Base-by-base conservation (phyloP, 257 asterid species). In the Nicotiana benthamiana region DNA sequence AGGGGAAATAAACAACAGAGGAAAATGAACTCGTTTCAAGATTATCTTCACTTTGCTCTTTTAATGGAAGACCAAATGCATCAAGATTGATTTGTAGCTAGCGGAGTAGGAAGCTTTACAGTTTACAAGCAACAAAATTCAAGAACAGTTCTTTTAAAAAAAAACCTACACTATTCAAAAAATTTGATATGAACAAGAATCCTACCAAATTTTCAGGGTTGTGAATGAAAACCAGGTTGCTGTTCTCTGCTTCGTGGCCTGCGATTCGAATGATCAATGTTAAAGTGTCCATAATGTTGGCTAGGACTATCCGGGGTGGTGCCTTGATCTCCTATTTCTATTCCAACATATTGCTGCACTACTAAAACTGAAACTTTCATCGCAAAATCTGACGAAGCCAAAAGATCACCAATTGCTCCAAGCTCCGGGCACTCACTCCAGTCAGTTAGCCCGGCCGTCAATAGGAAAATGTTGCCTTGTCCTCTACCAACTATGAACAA, bases 341-440 rank as follows among this genome's bases (percentile, higher is more conserved):
- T 80, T 57, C 97, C 96, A n/a, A 88, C 88, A 51, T 94, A 92
- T 74, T 96, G 99, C 68, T 96, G 98, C 84, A 96, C 90, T 24
- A 96, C 97, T 51, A 96, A 81, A 15, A 94, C 99, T 16, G 99
- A 94, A 79, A 82, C 92, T 1, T 91, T 87, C 28, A 96, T 90
- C 0, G 91, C 93, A 27, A 94, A 96, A 82, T 96, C 99, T 24
- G 97, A 89, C 3, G 99, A 94, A 2, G 98, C 97, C 60, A 96
- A 52, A 20, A 96, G 28, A 84, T 96, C 99, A 3, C 98, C 99
- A 4, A 96, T 94, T 11, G 97, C 92, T 0, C 98, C 99, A 0
- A 96, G 93, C 85, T 94, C 99, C 0, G 97, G 99, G 75, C 98
- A 96, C 80, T 96, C 99, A 15, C 99, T 94, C 99, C 99, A 96